phyloP scores from a whole-genome alignment of 768 basidiomycete species.

The Pisolithus marmoratus region DNA sequence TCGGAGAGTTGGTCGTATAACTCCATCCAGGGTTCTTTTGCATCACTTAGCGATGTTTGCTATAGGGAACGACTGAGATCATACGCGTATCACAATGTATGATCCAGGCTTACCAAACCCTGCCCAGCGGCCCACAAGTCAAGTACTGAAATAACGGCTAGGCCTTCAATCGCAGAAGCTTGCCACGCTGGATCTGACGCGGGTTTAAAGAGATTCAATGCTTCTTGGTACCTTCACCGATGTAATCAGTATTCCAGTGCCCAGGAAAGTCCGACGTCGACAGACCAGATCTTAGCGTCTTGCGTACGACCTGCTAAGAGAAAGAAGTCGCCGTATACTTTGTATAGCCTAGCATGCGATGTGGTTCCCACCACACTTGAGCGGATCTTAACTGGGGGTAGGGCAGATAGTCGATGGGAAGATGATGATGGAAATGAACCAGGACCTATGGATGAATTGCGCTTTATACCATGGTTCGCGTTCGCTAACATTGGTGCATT shows the following conservation, averaged over 20 bases:
- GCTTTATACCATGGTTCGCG: constrained; percentile 37
- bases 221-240: constrained; percentile 73
- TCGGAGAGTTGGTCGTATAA: constrained; percentile 70
- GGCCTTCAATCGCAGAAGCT: constrained; percentile 80
- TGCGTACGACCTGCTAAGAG: constrained; percentile 79
- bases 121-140: constrained; percentile 81
- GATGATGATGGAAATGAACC: constrained; percentile 13
- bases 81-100: background rate
- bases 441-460: constrained; percentile 48
- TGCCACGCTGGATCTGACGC: constrained; percentile 84
- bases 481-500: constrained; percentile 19
- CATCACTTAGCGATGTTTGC: constrained; percentile 48
- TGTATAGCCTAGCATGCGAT: constrained; percentile 81
- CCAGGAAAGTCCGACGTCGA: constrained; percentile 6
- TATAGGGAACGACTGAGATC: constrained; percentile 23
- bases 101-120: constrained; percentile 50
- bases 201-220: constrained; percentile 67
- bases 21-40: constrained; percentile 72
- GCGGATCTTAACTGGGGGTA: constrained; percentile 52
- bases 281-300: constrained; percentile 78
- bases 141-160: constrained; percentile 72
- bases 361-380: constrained; percentile 61
- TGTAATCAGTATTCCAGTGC: constrained; percentile 12
- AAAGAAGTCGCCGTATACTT: constrained; percentile 85
- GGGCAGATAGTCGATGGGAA: constrained; percentile 46